These are phyloP conservation scores for Schizophyllum commune DNA, from an alignment of 1,284 basidiomycete genomes.

Conservation along the genomic window DNA sequence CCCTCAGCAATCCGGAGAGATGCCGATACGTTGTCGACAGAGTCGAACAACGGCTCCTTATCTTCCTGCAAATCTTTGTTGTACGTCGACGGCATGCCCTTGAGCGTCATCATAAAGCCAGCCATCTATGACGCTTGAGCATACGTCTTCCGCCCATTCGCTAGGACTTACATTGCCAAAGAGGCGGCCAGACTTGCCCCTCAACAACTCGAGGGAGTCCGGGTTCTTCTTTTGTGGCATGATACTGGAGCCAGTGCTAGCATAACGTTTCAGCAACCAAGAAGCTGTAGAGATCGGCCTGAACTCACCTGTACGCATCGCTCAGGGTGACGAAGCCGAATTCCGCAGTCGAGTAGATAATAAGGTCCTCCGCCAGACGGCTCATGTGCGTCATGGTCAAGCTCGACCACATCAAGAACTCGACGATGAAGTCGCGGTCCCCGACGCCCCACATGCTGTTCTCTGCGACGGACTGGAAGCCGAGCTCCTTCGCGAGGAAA, in stretches of 20 bases:
- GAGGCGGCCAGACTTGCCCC: slow-evolving; percentile 91
- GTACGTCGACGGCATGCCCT: slow-evolving; percentile 96
- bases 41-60: slow-evolving; percentile 95
- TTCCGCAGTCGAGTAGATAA: slow-evolving; percentile 95
- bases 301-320: slow-evolving; percentile 87
- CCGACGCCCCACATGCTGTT: slow-evolving; percentile 95
- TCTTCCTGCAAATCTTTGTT: slow-evolving; percentile 99
- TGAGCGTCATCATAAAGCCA: slow-evolving; percentile 97
- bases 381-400: slow-evolving; percentile 91
- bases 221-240: slow-evolving; percentile 99
- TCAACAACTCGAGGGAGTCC: slow-evolving; percentile 89
- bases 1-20: slow-evolving; percentile 92
- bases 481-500: slow-evolving; percentile 80
- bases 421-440: slow-evolving; percentile 95
- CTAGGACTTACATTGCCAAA: slow-evolving; percentile 75
- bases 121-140: slow-evolving; percentile 62
- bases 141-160: background rate
- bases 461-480: slow-evolving; percentile 79
- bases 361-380: slow-evolving; percentile 92
- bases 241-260: slow-evolving; percentile 94
- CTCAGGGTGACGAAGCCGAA: slow-evolving; percentile 93
- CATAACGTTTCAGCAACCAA: slow-evolving; percentile 1
- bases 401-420: slow-evolving; percentile 96
- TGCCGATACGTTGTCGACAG: slow-evolving; percentile 86
- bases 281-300: slow-evolving; percentile 2